A percentile compares a stretch with the other conserved stretches of the same genome.
Evolutionary conservation across 495 filamentous ascomycete species (phyloP).

Genomic region (Aspergillus conjunctus): DNA sequence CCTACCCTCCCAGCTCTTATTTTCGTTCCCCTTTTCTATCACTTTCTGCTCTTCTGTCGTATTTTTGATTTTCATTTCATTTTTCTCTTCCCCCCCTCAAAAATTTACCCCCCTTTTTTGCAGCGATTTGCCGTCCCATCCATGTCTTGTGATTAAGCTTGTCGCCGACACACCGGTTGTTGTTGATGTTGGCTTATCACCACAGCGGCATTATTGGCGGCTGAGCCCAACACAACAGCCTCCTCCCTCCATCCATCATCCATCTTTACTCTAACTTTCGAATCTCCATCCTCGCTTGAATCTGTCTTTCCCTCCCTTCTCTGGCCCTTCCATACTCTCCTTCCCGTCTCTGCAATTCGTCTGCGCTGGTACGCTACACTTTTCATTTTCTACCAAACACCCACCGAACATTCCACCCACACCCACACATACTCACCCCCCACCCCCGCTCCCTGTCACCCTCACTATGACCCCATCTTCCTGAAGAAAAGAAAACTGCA

Average conservation of each 20-base stretch:
- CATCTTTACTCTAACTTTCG: constrained; percentile 7
- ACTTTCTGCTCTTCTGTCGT: constrained; percentile 9
- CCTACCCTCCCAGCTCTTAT: constrained; percentile 20
- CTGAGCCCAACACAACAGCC: constrained; percentile 6
- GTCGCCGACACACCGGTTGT: constrained; percentile 4
- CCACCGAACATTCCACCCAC: constrained; percentile 19
- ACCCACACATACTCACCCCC: constrained; percentile 26
- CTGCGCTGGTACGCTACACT: constrained; percentile 26
- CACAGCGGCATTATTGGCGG: constrained; percentile 18
- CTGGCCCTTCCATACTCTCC: constrained; percentile 1
- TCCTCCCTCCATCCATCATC: constrained; percentile 7
- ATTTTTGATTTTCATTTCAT: constrained; percentile 12
- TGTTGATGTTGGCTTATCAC: constrained; percentile 11
- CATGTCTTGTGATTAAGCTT: constrained; percentile 7
- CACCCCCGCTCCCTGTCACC: constrained; percentile 24
- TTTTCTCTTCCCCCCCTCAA: constrained; percentile 1
- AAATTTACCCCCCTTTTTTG: constrained; percentile 2
- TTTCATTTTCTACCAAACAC: constrained; percentile 17
- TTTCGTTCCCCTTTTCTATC: constrained; percentile 13
- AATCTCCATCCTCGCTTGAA: constrained; percentile 10
- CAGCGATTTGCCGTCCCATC: not conserved
- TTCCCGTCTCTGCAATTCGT: constrained; percentile 4
- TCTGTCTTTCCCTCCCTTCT: constrained; percentile 9
- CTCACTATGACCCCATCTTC: constrained; percentile 23
- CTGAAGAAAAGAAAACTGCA: constrained; percentile 22